phyloP scores from a whole-genome alignment of 1,284 basidiomycete species.

The Athelia psychrophila region DNA sequence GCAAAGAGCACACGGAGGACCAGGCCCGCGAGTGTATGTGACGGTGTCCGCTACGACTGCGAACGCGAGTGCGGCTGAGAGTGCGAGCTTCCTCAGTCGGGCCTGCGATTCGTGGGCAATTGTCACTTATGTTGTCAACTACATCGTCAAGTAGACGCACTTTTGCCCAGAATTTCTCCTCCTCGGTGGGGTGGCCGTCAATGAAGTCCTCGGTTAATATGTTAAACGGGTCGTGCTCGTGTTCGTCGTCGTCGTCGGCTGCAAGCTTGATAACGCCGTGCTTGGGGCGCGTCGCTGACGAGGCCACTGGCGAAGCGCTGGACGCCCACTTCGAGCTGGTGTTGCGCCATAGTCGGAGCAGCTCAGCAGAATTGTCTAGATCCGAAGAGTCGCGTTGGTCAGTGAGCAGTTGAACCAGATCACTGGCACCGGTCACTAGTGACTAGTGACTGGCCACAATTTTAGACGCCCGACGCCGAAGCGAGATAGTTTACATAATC shows the following conservation, averaged over 20 bases:
- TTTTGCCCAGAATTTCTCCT: slow-evolving; percentile 67
- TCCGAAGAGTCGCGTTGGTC: no score
- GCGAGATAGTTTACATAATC: no score
- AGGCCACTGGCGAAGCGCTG: slow-evolving; percentile 41
- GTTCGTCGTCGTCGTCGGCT: slow-evolving; percentile 48
- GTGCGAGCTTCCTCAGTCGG: slow-evolving; percentile 5
- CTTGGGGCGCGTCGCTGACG: slow-evolving; percentile 40
- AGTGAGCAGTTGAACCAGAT: no score
- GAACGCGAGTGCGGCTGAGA: slow-evolving; percentile 26
- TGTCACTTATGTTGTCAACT: neutral
- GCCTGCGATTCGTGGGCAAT: slow-evolving; percentile 25
- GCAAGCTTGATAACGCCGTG: slow-evolving; percentile 61
- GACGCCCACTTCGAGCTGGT: slow-evolving; percentile 54
- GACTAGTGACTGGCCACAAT: slow-evolving; percentile 29
- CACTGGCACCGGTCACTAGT: no score
- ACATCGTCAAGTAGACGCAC: slow-evolving; percentile 37
- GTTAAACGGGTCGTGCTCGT: slow-evolving; percentile 72
- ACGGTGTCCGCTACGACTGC: slow-evolving; percentile 50
- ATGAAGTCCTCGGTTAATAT: slow-evolving; percentile 67
- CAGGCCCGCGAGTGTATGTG: slow-evolving; percentile 50
- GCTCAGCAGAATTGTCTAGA: no score
- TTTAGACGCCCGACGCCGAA: no score
- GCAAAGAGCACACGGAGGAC: slow-evolving; percentile 55
- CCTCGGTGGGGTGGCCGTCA: slow-evolving; percentile 76
- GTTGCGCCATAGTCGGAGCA: slow-evolving; percentile 68